Evolutionary conservation across 495 filamentous ascomycete genomes (phyloP).

Genomic region (Talaromyces proteolyticus): DNA sequence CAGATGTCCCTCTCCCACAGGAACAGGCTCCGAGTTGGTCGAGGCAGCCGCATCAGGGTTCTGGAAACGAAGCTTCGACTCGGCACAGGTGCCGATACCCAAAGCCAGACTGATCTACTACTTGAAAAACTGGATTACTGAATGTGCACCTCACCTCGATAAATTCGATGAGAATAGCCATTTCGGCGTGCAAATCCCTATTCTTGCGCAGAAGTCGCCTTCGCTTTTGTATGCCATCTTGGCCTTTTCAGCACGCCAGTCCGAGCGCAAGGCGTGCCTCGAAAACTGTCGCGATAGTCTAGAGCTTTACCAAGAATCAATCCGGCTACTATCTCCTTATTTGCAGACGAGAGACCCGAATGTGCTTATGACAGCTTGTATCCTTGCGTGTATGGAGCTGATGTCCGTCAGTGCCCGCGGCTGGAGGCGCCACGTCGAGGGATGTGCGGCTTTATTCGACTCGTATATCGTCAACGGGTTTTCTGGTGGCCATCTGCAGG

Average conservation of each 20-base stretch:
- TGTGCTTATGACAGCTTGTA: constrained; percentile 32
- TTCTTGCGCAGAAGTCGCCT: constrained; percentile 29
- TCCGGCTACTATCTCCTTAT: constrained; percentile 28
- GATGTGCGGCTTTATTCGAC: constrained; percentile 39
- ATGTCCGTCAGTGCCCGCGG: constrained; percentile 41
- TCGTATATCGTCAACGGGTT: constrained; percentile 37
- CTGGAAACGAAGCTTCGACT: too few relatives aligned
- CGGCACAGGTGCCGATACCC: too few relatives aligned
- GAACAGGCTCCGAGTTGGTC: too few relatives aligned
- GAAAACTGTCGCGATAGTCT: constrained; percentile 32
- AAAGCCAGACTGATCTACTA: too few relatives aligned
- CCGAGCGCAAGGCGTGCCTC: constrained; percentile 32
- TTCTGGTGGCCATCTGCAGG: constrained; percentile 30
- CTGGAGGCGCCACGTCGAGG: constrained; percentile 42
- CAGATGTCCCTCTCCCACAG: too few relatives aligned
- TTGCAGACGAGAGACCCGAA: constrained; percentile 32
- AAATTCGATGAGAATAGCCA: constrained; percentile 42
- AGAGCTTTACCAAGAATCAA: constrained; percentile 41
- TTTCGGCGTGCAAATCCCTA: constrained; percentile 35
- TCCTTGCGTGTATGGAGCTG: constrained; percentile 42
- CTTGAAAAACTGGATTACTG: constrained; percentile 38
- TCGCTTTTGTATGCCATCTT: constrained; percentile 34
- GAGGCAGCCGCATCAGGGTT: too few relatives aligned
- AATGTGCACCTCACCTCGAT: constrained; percentile 45
- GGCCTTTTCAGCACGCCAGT: constrained; percentile 35